Evolutionary conservation across 2,329 filamentous ascomycete genomes (phyloP).

Genomic region (Diaporthe australafricana): DNA sequence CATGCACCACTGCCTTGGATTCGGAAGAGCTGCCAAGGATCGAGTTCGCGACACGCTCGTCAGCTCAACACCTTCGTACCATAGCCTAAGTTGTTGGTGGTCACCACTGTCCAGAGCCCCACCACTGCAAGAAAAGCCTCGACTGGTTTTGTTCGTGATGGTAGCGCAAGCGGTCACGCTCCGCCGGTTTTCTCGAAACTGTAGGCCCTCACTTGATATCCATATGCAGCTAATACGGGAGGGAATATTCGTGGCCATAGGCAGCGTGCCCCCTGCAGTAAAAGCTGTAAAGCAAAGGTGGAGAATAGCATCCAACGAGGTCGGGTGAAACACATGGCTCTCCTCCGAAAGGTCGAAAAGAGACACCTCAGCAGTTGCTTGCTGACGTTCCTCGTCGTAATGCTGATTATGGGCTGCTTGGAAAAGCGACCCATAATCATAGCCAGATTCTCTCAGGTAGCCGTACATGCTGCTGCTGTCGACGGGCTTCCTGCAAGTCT

Average conservation of each 20-base stretch:
- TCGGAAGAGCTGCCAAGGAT: neutral
- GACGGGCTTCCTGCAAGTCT: neutral
- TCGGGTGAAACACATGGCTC: neutral
- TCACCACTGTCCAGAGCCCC: neutral
- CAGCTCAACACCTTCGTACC: constrained; percentile 1
- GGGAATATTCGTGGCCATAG: neutral
- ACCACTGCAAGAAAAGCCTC: neutral
- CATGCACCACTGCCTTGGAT: constrained; percentile 7
- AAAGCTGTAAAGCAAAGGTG: constrained; percentile 7
- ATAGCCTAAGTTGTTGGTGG: neutral
- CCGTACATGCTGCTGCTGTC: neutral
- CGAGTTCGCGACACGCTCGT: neutral
- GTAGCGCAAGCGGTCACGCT: neutral
- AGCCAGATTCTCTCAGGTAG: neutral
- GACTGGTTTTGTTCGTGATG: neutral
- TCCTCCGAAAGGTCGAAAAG: neutral
- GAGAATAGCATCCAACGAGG: neutral
- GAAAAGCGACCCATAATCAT: neutral
- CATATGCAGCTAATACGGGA: neutral
- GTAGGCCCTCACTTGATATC: neutral
- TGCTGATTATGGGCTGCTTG: neutral
- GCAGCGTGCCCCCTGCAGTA: neutral
- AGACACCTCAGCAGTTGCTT: neutral
- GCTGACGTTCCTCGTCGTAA: neutral
- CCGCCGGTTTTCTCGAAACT: neutral